phyloP scores from a whole-genome alignment of 768 basidiomycete species.

The Lactifluus pinguis region DNA sequence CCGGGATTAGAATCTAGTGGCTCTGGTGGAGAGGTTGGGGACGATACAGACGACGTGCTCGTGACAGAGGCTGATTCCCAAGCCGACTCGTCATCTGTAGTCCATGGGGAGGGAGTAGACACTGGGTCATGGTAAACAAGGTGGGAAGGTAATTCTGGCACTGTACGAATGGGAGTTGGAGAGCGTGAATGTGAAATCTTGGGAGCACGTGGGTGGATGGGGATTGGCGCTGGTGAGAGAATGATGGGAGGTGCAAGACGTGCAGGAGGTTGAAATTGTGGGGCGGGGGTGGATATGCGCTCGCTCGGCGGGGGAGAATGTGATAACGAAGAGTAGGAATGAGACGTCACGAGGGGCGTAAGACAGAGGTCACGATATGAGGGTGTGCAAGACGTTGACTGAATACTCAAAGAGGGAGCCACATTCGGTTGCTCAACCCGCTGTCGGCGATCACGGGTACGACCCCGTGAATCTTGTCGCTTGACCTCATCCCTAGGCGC shows the following conservation, averaged over 20 bases:
- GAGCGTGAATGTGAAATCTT: conserved; percentile 27
- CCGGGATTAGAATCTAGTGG: conserved; percentile 26
- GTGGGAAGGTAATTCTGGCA: conserved; percentile 22
- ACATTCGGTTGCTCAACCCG: conserved; percentile 30
- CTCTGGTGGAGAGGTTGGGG: conserved; percentile 30
- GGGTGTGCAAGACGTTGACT: conserved; percentile 19
- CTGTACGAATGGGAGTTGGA: conserved; percentile 31
- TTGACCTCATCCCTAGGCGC: conserved; percentile 40
- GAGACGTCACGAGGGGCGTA: conserved; percentile 27
- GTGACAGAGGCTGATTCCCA: conserved; percentile 66
- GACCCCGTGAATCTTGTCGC: conserved; percentile 44
- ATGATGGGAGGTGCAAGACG: conserved; percentile 1
- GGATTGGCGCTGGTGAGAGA: conserved; percentile 6
- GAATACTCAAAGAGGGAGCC: conserved; percentile 25
- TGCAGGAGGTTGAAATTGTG: conserved; percentile 2
- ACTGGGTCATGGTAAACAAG: conserved; percentile 21
- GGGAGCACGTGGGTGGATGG: conserved; percentile 2
- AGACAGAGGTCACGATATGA: conserved; percentile 25
- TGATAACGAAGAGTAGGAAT: conserved; percentile 19
- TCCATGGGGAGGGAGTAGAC: conserved; percentile 49
- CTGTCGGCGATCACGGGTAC: conserved; percentile 47
- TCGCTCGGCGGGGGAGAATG: conserved; percentile 29
- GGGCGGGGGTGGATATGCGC: not conserved
- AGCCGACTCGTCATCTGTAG: conserved; percentile 68
- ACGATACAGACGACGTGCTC: conserved; percentile 52